A percentile compares a stretch with the other conserved stretches of the same genome.
Evolutionary conservation across 345 rosid species (phyloP).

Genomic region (Populus euphratica): DNA sequence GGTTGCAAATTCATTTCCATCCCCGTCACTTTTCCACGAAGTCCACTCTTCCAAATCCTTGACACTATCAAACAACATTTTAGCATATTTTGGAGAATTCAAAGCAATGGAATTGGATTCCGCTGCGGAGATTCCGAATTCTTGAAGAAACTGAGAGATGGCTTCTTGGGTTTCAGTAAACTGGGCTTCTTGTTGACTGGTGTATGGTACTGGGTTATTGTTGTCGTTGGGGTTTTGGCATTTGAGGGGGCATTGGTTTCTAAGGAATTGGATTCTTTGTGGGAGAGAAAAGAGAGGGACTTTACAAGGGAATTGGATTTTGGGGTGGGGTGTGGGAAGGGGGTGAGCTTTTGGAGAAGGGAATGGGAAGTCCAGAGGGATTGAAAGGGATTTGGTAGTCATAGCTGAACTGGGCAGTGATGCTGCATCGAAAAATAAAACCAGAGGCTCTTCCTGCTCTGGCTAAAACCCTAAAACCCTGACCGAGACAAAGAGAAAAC

Average conservation of each 20-base stretch:
- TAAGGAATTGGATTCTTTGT: conserved; percentile 1
- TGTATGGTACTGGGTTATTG: conserved; percentile 1
- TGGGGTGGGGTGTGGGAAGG: not conserved
- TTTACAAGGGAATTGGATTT: conserved; percentile 6
- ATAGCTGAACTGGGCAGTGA: not conserved
- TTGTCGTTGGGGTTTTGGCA: conserved; percentile 15
- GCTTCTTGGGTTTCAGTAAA: conserved; percentile 45
- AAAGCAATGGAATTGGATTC: conserved; percentile 49
- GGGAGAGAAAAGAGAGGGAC: conserved; percentile 2
- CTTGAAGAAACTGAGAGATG: conserved; percentile 46
- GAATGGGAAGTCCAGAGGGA: conserved; percentile 16
- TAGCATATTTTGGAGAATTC: conserved; percentile 49
- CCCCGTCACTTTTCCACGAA: conserved; percentile 38
- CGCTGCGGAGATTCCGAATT: conserved; percentile 43
- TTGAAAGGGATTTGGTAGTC: conserved; percentile 24
- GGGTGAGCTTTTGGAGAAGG: conserved; percentile 7
- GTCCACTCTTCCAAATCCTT: conserved; percentile 75
- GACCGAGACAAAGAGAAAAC: not conserved
- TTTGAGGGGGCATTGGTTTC: conserved; percentile 10
- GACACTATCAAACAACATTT: conserved; percentile 54
- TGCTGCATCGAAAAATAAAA: not conserved
- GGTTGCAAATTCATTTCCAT: conserved; percentile 21
- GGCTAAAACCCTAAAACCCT: not conserved
- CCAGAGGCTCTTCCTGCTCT: not conserved
- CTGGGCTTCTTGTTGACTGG: conserved; percentile 14